Evolutionary conservation across 352 stramenopile species (phyloP).

Genomic region (Elongisporangium undulatum): DNA sequence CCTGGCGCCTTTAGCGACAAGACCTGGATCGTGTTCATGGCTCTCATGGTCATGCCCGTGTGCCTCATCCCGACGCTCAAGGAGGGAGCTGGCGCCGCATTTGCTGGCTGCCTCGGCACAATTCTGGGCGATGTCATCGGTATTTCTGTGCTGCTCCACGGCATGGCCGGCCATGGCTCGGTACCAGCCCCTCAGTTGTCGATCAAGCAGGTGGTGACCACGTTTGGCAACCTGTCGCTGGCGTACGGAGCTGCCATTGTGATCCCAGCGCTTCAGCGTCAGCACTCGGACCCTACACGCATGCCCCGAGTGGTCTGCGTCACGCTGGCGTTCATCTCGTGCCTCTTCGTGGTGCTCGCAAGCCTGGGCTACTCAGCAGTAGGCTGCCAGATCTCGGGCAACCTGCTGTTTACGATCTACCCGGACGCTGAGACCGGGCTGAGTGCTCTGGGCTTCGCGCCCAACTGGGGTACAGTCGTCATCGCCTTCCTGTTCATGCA

Average conservation of each 20-base stretch:
- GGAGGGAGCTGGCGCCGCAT: constrained; percentile 35
- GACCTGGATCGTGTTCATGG: no score
- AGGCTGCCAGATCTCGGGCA: no score
- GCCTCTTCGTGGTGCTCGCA: no score
- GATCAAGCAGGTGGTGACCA: constrained; percentile 39
- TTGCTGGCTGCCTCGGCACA: constrained; percentile 42
- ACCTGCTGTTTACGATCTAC: no score
- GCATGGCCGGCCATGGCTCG: constrained; percentile 25
- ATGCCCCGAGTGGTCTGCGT: constrained; percentile 54
- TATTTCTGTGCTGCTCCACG: constrained; percentile 21
- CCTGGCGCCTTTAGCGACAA: constrained; percentile 35
- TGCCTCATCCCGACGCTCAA: constrained; percentile 52
- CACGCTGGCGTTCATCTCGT: no score
- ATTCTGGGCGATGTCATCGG: constrained; percentile 34
- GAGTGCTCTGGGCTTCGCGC: no score
- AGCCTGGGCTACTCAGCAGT: no score
- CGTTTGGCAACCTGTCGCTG: constrained; percentile 55
- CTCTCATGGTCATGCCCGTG: constrained; percentile 31
- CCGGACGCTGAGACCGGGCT: no score
- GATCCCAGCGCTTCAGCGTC: constrained; percentile 47
- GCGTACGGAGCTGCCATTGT: constrained; percentile 52
- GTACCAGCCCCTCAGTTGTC: constrained; percentile 28
- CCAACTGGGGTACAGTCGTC: no score
- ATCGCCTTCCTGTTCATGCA: constrained; percentile 42
- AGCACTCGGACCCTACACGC: constrained; percentile 54